Conservation (phyloP, 768 basidiomycete species). For the Tylopilus rubrobrunneus region DNA sequence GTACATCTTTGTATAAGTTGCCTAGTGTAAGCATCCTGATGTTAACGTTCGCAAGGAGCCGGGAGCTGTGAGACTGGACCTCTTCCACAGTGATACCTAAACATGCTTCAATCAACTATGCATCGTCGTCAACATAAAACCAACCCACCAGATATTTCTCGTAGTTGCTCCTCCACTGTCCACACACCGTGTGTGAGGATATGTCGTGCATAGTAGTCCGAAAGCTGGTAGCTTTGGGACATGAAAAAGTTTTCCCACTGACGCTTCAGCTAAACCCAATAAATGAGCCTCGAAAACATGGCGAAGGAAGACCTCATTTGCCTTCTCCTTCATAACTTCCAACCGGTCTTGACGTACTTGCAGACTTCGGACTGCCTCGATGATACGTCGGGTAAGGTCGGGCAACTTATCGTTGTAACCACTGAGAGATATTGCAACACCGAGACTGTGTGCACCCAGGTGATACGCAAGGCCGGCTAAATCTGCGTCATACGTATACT, state of each 20-base stretch:
- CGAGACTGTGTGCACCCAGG: slow-evolving; percentile 58
- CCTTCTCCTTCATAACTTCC: slow-evolving; percentile 81
- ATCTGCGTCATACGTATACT: slow-evolving; percentile 90
- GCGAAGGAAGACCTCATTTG: slow-evolving; percentile 29
- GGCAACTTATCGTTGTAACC: slow-evolving; percentile 94
- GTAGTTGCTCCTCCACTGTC: slow-evolving; percentile 73
- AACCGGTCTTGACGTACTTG: slow-evolving; percentile 69
- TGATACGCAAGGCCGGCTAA: slow-evolving; percentile 83
- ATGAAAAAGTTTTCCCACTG: slow-evolving; percentile 87
- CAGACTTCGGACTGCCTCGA: slow-evolving; percentile 64
- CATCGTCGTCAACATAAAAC: background rate
- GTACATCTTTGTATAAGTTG: slow-evolving; percentile 79
- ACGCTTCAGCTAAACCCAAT: slow-evolving; percentile 53
- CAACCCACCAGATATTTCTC: slow-evolving; percentile 66
- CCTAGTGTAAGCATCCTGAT: slow-evolving; percentile 76
- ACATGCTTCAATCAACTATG: background rate
- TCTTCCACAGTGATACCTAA: slow-evolving; percentile 71
- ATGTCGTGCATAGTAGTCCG: slow-evolving; percentile 73
- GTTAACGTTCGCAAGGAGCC: slow-evolving; percentile 60
- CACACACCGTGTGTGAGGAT: slow-evolving; percentile 68
- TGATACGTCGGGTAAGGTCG: slow-evolving; percentile 66
- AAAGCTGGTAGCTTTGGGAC: slow-evolving; percentile 75
- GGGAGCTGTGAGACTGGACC: slow-evolving; percentile 55
- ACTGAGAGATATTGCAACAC: slow-evolving; percentile 60
- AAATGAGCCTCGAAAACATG: background rate